Percentiles rank a stretch among this genome's conserved stretches.
phyloP scores from a whole-genome alignment of 352 stramenopile genomes.

The Phytophthora uliginosa region DNA sequence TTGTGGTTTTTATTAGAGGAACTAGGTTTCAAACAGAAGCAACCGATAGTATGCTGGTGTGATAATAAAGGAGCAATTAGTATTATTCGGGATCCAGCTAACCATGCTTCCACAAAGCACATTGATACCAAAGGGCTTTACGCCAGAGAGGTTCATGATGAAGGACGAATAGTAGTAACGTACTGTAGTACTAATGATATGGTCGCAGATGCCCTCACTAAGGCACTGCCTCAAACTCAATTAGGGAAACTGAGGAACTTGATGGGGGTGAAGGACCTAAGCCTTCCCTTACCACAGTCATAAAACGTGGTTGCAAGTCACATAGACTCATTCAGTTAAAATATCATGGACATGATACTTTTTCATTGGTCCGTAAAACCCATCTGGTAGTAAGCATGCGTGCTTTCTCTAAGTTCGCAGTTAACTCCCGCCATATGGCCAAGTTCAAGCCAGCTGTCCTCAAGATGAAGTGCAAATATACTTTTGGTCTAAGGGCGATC shows the following conservation, averaged over 20 bases:
- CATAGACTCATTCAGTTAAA: no score
- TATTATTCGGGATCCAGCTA: neutral
- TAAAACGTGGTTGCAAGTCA: neutral
- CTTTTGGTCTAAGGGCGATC: neutral
- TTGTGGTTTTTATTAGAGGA: constrained; percentile 16
- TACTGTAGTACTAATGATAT: neutral
- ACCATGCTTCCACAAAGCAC: neutral
- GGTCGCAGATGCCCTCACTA: neutral
- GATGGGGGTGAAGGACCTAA: neutral
- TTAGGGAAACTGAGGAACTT: neutral
- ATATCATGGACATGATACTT: no score
- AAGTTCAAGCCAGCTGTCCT: neutral
- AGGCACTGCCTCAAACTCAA: neutral
- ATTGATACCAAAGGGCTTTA: neutral
- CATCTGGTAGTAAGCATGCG: no score
- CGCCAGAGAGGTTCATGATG: neutral
- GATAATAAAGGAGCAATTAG: neutral
- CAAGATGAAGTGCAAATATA: neutral
- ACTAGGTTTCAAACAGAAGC: constrained; percentile 7
- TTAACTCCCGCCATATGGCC: no score
- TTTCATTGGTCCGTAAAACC: no score
- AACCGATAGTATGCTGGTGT: neutral
- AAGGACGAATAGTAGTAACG: neutral
- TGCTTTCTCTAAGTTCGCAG: no score
- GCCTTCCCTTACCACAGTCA: neutral